phyloP scores from a whole-genome alignment of 441 rosid genomes.

The Mallotus repandus region DNA sequence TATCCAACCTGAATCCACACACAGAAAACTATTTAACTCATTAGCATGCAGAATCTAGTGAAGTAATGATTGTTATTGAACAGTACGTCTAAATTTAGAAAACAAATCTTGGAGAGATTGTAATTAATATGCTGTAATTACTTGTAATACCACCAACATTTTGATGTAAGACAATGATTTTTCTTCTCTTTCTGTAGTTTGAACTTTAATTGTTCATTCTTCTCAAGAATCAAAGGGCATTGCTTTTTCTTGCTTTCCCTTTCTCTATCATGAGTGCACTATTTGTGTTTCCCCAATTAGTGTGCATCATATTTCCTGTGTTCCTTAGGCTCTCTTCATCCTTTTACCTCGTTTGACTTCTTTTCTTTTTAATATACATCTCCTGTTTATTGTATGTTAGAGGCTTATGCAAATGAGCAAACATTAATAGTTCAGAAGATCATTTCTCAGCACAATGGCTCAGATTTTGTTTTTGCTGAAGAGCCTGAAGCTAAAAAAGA shows the following conservation, averaged over 20 bases:
- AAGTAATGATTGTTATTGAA: not conserved
- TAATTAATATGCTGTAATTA: not conserved
- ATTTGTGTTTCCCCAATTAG: not conserved
- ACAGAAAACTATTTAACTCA: too few species aligned
- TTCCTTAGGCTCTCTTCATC: not conserved
- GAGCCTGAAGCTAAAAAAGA: constrained; percentile 82
- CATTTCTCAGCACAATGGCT: constrained; percentile 74
- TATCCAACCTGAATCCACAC: too few species aligned
- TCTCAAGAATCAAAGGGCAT: not conserved
- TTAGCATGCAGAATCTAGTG: too few species aligned
- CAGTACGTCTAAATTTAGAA: too few species aligned
- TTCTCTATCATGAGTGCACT: not conserved
- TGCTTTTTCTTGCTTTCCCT: not conserved
- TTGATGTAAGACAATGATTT: not conserved
- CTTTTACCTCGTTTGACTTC: not conserved
- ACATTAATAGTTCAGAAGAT: constrained; percentile 81
- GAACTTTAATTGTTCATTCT: not conserved
- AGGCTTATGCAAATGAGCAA: constrained; percentile 87
- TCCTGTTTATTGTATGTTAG: constrained; percentile 32
- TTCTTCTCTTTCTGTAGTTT: not conserved
- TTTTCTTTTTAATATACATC: constrained; percentile 11
- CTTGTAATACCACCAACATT: not conserved
- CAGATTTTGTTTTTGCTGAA: constrained; percentile 84
- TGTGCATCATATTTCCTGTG: not conserved
- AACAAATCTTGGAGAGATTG: too few species aligned